These are phyloP conservation scores for Fusarium tricinctum DNA, from an alignment of 2,329 filamentous ascomycete genomes.

Conservation along the genomic window DNA sequence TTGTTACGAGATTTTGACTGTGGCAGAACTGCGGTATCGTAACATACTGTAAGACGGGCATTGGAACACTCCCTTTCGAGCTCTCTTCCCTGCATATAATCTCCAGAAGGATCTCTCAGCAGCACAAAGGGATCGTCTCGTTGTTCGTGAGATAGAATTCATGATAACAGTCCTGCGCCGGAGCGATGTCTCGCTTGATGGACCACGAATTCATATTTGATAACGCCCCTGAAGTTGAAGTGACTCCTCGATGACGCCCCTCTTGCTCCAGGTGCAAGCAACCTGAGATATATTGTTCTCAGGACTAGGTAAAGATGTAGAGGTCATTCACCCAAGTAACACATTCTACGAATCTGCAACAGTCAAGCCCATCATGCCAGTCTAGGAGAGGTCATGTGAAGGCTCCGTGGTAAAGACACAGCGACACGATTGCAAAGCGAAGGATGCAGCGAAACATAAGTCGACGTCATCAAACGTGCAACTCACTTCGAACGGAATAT, in stretches of 20 bases:
- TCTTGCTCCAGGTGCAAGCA: constrained; percentile 67
- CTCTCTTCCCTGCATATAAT: constrained; percentile 57
- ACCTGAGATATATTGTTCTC: constrained; percentile 59
- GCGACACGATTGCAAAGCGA: neutral
- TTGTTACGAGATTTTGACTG: constrained; percentile 60
- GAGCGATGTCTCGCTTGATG: constrained; percentile 61
- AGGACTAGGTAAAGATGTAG: constrained; percentile 59
- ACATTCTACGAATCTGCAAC: constrained; percentile 34
- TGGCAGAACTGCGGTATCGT: constrained; percentile 67
- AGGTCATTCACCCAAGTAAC: constrained; percentile 63
- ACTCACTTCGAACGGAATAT: neutral
- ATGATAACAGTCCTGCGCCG: constrained; percentile 64
- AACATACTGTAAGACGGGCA: constrained; percentile 59
- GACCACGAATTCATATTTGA: constrained; percentile 59
- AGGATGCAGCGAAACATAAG: constrained; percentile 12
- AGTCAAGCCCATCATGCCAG: constrained; percentile 18
- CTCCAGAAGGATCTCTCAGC: constrained; percentile 63
- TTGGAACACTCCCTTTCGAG: neutral
- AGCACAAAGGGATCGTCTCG: constrained; percentile 63
- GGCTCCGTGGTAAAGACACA: constrained; percentile 36
- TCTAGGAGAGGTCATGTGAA: constrained; percentile 37
- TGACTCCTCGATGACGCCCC: constrained; percentile 62
- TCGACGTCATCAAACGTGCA: constrained; percentile 14
- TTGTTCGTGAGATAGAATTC: constrained; percentile 66
- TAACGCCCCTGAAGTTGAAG: constrained; percentile 58